Evolutionary conservation across 805 yeast species (phyloP).

Genomic region (Torulaspora gathmanii): DNA sequence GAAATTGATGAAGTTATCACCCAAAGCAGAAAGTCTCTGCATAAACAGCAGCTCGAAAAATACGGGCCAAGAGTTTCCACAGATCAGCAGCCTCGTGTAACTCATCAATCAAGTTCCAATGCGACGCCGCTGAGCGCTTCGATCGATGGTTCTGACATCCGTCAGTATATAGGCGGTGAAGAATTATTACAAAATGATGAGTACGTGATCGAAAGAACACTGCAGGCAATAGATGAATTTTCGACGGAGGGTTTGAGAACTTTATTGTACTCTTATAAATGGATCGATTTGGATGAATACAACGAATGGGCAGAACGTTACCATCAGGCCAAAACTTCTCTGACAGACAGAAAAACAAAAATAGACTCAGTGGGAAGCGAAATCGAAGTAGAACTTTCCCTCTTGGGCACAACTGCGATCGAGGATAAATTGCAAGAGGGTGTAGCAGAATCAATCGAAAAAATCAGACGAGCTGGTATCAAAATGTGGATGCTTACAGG

Average conservation of each 20-base stretch:
- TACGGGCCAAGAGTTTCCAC: slow-evolving; percentile 37
- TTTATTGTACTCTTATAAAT: slow-evolving; percentile 71
- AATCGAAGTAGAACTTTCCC: slow-evolving; percentile 62
- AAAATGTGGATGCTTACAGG: slow-evolving; percentile 98
- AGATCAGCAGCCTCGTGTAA: background rate
- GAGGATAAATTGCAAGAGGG: slow-evolving; percentile 96
- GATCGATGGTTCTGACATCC: slow-evolving; percentile 14
- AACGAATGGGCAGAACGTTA: slow-evolving; percentile 63
- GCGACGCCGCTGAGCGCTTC: background rate
- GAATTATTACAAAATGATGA: slow-evolving; percentile 63
- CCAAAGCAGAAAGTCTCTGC: slow-evolving; percentile 54
- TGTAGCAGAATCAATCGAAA: slow-evolving; percentile 93
- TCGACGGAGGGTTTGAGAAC: slow-evolving; percentile 95
- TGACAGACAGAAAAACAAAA: slow-evolving; percentile 58
- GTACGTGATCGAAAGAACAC: slow-evolving; percentile 72
- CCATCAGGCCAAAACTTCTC: slow-evolving; percentile 69
- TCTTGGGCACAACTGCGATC: slow-evolving; percentile 92
- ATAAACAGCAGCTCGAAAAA: slow-evolving; percentile 52
- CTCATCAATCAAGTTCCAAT: slow-evolving; percentile 23
- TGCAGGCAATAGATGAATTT: slow-evolving; percentile 88
- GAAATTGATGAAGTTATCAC: slow-evolving; percentile 52
- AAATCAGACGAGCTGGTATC: slow-evolving; percentile 86
- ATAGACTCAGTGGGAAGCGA: slow-evolving; percentile 69
- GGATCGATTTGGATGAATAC: slow-evolving; percentile 59
- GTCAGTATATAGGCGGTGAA: slow-evolving; percentile 48